Evolutionary conservation across 805 yeast genomes (phyloP).

Genomic region (Hanseniaspora valbyensis): DNA sequence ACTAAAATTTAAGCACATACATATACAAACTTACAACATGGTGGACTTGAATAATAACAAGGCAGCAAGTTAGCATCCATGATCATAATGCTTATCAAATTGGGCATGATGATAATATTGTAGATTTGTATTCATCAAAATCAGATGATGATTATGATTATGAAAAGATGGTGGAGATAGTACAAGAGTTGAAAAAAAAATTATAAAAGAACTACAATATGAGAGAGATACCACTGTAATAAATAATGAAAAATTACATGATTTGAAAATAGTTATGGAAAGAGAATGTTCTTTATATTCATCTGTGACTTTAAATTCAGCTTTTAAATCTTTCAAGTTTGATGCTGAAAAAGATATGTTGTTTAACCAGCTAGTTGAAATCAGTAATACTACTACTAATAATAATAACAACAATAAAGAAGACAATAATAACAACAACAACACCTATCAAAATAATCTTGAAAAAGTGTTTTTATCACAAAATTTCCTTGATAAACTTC

Average conservation of each 20-base stretch:
- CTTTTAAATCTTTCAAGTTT: neutral
- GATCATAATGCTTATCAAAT: too few relatives aligned
- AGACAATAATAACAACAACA: neutral
- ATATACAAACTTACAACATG: too few relatives aligned
- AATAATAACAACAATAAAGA: too few relatives aligned
- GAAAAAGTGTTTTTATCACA: slow-evolving; percentile 46
- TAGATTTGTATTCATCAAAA: neutral
- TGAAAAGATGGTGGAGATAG: neutral
- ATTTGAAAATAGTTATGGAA: slow-evolving; percentile 3
- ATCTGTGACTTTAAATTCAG: slow-evolving; percentile 5
- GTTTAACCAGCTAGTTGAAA: slow-evolving; percentile 1
- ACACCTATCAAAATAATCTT: slow-evolving; percentile 24
- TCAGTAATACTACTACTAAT: too few relatives aligned
- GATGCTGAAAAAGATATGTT: neutral
- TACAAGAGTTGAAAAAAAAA: neutral
- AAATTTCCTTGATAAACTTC: slow-evolving; percentile 40
- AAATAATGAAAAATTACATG: neutral
- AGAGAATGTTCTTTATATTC: slow-evolving; percentile 12
- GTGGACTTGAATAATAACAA: too few relatives aligned
- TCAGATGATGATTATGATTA: neutral
- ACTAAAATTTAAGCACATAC: too few relatives aligned
- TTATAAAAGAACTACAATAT: neutral
- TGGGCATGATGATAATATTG: neutral
- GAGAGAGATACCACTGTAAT: neutral
- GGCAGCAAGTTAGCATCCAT: too few relatives aligned